phyloP scores from a whole-genome alignment of 2,329 filamentous ascomycete genomes.

The Venturia nashicola region DNA sequence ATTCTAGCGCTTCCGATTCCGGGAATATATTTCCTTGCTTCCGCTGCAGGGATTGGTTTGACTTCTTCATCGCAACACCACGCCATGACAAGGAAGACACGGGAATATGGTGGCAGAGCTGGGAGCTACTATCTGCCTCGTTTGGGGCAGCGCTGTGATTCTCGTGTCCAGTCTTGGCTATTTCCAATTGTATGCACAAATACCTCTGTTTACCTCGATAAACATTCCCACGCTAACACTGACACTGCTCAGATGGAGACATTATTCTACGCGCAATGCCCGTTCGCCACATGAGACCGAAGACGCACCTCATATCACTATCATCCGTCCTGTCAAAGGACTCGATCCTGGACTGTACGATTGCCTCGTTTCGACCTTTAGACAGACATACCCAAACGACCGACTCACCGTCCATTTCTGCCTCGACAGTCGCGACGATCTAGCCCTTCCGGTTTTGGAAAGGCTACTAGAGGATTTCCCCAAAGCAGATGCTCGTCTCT shows the following conservation, averaged over 20 bases:
- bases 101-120: constrained; percentile 5
- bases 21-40: background rate
- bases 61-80: background rate
- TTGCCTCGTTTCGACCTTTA: constrained; percentile 77
- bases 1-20: background rate
- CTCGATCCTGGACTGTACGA: constrained; percentile 84
- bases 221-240: background rate
- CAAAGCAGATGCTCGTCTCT: constrained; percentile 54
- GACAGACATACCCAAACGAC: constrained; percentile 64
- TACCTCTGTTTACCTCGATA: background rate
- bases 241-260: background rate
- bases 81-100: background rate
- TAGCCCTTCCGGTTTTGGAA: constrained; percentile 62
- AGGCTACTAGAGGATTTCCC: constrained; percentile 64
- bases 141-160: constrained; percentile 8
- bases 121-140: constrained; percentile 4
- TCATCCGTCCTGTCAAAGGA: constrained; percentile 88
- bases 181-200: constrained; percentile 4
- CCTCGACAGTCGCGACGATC: constrained; percentile 60
- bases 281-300: background rate
- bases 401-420: constrained; percentile 76
- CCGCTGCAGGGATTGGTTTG: background rate
- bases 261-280: constrained; percentile 3
- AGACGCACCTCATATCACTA: constrained; percentile 67
- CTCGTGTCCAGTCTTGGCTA: constrained; percentile 7